Conservation (phyloP, 1,139 yeast species). For the Ogataea hybrid region DNA sequence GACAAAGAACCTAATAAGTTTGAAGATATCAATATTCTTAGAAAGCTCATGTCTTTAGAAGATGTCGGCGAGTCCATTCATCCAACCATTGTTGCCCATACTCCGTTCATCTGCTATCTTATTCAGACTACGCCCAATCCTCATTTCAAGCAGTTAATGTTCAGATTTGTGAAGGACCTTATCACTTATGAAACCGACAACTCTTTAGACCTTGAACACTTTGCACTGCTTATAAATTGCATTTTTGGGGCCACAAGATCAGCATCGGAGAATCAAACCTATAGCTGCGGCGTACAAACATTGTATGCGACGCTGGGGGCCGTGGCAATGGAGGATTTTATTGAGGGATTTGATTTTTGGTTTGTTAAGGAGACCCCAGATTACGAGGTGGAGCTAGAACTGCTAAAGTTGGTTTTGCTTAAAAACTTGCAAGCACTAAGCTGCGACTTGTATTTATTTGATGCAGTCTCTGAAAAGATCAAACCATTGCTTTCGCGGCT, state of each 20-base stretch:
- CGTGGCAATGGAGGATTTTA: conserved; percentile 14
- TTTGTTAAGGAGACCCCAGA: conserved; percentile 6
- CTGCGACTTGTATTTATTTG: conserved; percentile 7
- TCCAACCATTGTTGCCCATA: conserved; percentile 6
- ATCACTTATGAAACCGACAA: conserved; percentile 18
- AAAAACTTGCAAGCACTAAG: conserved; percentile 7
- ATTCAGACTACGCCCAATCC: conserved; percentile 13
- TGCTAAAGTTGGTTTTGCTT: conserved; percentile 17
- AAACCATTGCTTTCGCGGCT: conserved; percentile 12
- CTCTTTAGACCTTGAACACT: conserved; percentile 14
- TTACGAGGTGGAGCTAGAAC: conserved; percentile 17
- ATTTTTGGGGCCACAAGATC: conserved; percentile 11
- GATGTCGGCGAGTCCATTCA: conserved; percentile 10
- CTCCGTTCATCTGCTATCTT: conserved; percentile 13
- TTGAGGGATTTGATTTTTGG: conserved; percentile 18
- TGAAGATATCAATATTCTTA: conserved; percentile 11
- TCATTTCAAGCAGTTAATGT: conserved; percentile 14
- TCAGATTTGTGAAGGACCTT: conserved; percentile 14
- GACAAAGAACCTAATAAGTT: conserved; percentile 6
- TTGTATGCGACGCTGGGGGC: conserved; percentile 15
- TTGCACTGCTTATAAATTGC: conserved; percentile 12
- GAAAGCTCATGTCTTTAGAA: conserved; percentile 14
- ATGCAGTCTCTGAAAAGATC: conserved; percentile 10
- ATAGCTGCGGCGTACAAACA: conserved; percentile 14
- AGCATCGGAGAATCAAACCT: conserved; percentile 10